Conservation (phyloP, 2,329 filamentous ascomycete genomes). For the Microdochium bolleyi region DNA sequence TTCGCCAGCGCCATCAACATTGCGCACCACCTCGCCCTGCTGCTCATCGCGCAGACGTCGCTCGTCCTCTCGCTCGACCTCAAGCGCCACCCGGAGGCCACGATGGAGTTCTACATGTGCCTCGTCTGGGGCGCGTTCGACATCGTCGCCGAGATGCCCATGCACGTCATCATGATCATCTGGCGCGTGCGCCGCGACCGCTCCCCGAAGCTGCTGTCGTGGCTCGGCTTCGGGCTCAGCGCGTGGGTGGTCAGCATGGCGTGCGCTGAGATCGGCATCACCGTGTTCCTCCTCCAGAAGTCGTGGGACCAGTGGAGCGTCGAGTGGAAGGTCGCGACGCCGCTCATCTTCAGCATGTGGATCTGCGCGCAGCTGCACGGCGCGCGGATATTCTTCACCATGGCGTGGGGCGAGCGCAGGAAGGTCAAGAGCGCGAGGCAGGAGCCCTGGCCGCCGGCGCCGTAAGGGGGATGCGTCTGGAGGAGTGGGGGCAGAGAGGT, state of each 20-base stretch:
- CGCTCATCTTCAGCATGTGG: background rate
- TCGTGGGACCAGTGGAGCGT: background rate
- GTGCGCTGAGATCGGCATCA: background rate
- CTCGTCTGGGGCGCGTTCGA: slow-evolving; percentile 1
- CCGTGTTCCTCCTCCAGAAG: background rate
- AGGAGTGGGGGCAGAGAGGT: too few species aligned
- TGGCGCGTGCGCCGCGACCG: background rate
- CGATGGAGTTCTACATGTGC: slow-evolving; percentile 3
- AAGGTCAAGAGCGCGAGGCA: background rate
- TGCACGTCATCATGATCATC: slow-evolving; percentile 1
- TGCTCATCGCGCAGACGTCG: background rate
- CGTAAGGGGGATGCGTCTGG: too few species aligned
- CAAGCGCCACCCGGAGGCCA: background rate
- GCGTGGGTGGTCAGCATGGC: background rate
- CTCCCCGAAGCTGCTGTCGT: background rate
- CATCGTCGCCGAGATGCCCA: slow-evolving; percentile 1
- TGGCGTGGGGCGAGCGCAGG: background rate
- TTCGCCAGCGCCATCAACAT: slow-evolving; percentile 1
- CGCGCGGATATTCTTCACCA: background rate
- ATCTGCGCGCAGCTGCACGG: background rate
- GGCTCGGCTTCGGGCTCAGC: background rate
- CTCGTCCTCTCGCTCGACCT: background rate
- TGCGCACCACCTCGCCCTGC: background rate
- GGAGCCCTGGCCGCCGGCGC: background rate
- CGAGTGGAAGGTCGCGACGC: background rate